These are phyloP conservation scores for Pyrenula massariospora DNA, from an alignment of 495 filamentous ascomycete species.

Conservation along the genomic window DNA sequence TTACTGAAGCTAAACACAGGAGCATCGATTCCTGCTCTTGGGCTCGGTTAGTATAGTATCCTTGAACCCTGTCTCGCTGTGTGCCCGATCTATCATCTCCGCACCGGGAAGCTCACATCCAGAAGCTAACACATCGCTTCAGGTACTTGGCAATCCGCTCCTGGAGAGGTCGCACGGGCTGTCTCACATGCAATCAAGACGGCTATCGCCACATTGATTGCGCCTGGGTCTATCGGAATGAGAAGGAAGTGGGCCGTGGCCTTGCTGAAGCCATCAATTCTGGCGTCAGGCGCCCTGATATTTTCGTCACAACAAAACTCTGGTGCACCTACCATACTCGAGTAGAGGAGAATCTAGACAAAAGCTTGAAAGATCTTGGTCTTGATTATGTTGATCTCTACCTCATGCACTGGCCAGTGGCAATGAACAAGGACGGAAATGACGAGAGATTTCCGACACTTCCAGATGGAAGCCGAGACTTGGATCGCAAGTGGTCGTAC, in stretches of 20 bases:
- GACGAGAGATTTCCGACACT: constrained; percentile 33
- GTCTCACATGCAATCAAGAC: constrained; percentile 34
- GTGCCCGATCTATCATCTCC: no score
- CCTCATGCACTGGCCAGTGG: constrained; percentile 61
- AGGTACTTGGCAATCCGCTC: constrained; percentile 66
- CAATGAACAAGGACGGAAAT: constrained; percentile 46
- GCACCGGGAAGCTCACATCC: no score
- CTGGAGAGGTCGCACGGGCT: constrained; percentile 26
- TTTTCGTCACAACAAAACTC: constrained; percentile 63
- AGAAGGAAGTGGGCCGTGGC: constrained; percentile 52
- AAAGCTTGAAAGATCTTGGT: constrained; percentile 46
- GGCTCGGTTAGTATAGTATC: constrained; percentile 54
- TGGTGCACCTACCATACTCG: constrained; percentile 42
- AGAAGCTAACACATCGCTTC: constrained; percentile 2
- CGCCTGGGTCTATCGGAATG: constrained; percentile 60
- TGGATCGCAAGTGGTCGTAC: constrained; percentile 30
- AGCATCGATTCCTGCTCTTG: constrained; percentile 61
- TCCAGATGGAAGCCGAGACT: neutral
- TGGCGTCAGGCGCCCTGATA: constrained; percentile 38
- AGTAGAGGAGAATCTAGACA: constrained; percentile 44
- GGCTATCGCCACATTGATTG: constrained; percentile 69
- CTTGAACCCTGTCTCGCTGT: neutral
- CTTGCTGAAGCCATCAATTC: constrained; percentile 27
- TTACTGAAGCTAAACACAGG: constrained; percentile 67
- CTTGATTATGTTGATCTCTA: constrained; percentile 60